Percentiles rank a stretch among this genome's conserved stretches.
Conservation (phyloP, 805 yeast genomes). For the Barnettozyma pratensis region DNA sequence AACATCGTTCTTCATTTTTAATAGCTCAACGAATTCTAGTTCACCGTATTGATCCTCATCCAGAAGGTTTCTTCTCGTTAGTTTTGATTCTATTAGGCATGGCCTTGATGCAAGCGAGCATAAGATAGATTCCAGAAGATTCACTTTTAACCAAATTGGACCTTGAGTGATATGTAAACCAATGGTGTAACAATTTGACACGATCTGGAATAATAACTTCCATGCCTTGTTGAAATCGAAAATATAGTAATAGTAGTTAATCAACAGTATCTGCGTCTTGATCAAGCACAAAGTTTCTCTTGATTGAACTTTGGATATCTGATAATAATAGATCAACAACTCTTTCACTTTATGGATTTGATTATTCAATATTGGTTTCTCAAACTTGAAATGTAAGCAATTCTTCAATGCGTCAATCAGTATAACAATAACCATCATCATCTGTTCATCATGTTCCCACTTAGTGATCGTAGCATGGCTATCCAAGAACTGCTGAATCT, state of each 20-base stretch:
- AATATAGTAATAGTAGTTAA: constrained; percentile 17
- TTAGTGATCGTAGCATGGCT: constrained; percentile 1
- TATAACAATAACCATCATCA: constrained; percentile 17
- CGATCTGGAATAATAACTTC: constrained; percentile 18
- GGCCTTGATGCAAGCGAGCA: constrained; percentile 19
- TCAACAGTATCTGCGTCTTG: constrained; percentile 17
- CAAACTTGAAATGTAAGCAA: constrained; percentile 1
- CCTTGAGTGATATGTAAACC: constrained; percentile 20
- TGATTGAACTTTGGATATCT: constrained; percentile 15
- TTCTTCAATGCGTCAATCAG: constrained; percentile 19
- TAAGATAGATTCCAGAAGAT: constrained; percentile 16
- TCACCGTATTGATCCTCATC: constrained; percentile 14
- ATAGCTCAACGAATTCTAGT: constrained; percentile 12
- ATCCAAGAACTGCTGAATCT: constrained; percentile 11
- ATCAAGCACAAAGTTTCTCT: constrained; percentile 12
- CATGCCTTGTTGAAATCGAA: constrained; percentile 17
- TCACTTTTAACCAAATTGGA: constrained; percentile 18
- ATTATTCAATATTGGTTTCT: constrained; percentile 1
- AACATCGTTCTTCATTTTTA: constrained; percentile 15
- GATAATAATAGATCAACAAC: constrained; percentile 14
- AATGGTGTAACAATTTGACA: constrained; percentile 18
- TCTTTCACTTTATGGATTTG: not conserved
- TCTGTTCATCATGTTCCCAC: constrained; percentile 17
- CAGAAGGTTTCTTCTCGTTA: constrained; percentile 4
- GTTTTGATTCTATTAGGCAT: constrained; percentile 9